Conservation (phyloP, 106 monocot species). For the Allium fistulosum region DNA sequence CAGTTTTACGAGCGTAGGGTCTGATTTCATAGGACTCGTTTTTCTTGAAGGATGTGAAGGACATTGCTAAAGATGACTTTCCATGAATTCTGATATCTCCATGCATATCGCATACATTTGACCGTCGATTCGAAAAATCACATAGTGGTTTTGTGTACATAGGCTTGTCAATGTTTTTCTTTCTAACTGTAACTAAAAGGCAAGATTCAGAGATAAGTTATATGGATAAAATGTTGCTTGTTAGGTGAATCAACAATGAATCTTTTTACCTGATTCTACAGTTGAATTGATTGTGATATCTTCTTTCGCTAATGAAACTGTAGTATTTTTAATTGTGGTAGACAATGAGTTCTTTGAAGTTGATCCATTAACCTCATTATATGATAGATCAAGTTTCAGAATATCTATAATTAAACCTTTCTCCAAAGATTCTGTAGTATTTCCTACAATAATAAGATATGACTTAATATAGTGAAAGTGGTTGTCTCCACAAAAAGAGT, state of each 20-base stretch:
- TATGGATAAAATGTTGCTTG: background rate
- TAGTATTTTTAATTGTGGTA: background rate
- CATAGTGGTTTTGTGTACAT: constrained; percentile 13
- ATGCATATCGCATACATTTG: constrained; percentile 27
- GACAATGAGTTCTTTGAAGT: background rate
- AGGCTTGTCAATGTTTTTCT: background rate
- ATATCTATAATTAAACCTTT: background rate
- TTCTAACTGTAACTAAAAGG: background rate
- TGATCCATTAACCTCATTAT: background rate
- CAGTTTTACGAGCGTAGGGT: constrained; percentile 67
- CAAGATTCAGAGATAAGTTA: background rate
- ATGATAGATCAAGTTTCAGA: background rate
- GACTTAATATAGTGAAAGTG: too few relatives aligned
- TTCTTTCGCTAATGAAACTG: background rate
- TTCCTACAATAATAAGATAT: background rate
- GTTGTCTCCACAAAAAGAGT: too few relatives aligned
- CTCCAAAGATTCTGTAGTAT: background rate
- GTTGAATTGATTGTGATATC: background rate
- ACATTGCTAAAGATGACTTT: constrained; percentile 18
- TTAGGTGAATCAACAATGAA: background rate
- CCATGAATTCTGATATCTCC: constrained; percentile 35
- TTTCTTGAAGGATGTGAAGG: background rate
- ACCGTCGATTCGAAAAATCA: constrained; percentile 19
- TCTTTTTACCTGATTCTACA: background rate
- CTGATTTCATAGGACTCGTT: constrained; percentile 41